Evolutionary conservation across 257 asterid species (phyloP).

Genomic region (Ballota nigra): DNA sequence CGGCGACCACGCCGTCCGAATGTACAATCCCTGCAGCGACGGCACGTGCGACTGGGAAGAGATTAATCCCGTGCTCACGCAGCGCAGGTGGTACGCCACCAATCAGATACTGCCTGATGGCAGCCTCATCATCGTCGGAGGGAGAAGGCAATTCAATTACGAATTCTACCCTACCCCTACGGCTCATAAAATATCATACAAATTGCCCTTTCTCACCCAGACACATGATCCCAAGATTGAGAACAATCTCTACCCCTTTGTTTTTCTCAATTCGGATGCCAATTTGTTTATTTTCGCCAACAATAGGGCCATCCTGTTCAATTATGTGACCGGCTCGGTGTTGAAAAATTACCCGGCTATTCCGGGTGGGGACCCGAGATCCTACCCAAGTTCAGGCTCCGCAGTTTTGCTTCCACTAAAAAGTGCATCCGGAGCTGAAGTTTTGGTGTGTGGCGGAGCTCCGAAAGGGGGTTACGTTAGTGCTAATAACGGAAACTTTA

Average conservation of each 20-base stretch:
- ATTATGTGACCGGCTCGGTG: slow-evolving; percentile 24
- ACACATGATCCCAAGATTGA: slow-evolving; percentile 33
- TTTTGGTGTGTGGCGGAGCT: slow-evolving; percentile 49
- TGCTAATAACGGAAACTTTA: slow-evolving; percentile 29
- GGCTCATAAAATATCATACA: slow-evolving; percentile 4
- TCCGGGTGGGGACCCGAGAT: slow-evolving; percentile 53
- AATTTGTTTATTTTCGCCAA: slow-evolving; percentile 53
- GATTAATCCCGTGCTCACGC: slow-evolving; percentile 18
- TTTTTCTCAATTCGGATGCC: slow-evolving; percentile 48
- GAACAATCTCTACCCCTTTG: slow-evolving; percentile 55
- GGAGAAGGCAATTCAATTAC: slow-evolving; percentile 40
- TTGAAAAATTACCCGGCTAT: slow-evolving; percentile 38
- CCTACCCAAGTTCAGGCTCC: slow-evolving; percentile 52
- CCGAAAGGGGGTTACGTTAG: slow-evolving; percentile 31
- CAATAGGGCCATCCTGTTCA: slow-evolving; percentile 40
- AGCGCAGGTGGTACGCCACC: slow-evolving; percentile 47
- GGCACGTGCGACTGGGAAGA: slow-evolving; percentile 53
- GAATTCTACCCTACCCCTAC: slow-evolving; percentile 52
- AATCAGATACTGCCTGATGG: slow-evolving; percentile 45
- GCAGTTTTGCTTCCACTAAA: slow-evolving; percentile 52
- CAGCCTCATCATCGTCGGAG: slow-evolving; percentile 38
- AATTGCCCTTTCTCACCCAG: slow-evolving; percentile 33
- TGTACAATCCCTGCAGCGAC: slow-evolving; percentile 29
- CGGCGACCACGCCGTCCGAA: slow-evolving; percentile 44
- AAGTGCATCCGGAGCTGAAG: slow-evolving; percentile 27